phyloP scores from a whole-genome alignment of 2,329 filamentous ascomycete species.

The Penicillium sp. region DNA sequence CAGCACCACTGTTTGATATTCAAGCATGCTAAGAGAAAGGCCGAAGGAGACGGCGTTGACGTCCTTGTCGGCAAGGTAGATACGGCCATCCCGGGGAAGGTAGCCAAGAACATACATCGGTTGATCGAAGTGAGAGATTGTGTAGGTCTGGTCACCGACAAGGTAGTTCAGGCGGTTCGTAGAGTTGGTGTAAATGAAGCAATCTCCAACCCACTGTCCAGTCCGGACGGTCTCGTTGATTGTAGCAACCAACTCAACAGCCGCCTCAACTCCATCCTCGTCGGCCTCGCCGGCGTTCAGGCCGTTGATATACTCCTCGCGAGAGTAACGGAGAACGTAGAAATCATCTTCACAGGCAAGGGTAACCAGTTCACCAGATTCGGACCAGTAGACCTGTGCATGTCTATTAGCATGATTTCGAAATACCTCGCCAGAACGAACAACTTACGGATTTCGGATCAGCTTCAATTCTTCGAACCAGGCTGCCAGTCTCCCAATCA shows the following conservation, averaged over 20 bases:
- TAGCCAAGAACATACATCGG: slow-evolving; percentile 95
- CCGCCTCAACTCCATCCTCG: slow-evolving; percentile 87
- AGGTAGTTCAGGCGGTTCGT: slow-evolving; percentile 97
- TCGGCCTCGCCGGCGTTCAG: slow-evolving; percentile 80
- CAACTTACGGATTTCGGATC: slow-evolving; percentile 58
- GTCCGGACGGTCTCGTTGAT: slow-evolving; percentile 91
- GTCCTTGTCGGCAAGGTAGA: slow-evolving; percentile 96
- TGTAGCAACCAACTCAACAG: slow-evolving; percentile 94
- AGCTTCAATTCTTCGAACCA: slow-evolving; percentile 88
- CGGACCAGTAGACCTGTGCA: slow-evolving; percentile 88
- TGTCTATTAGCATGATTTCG: slow-evolving; percentile 13
- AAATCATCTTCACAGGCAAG: slow-evolving; percentile 93
- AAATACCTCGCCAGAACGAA: neutral
- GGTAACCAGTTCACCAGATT: slow-evolving; percentile 87
- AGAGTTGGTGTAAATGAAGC: slow-evolving; percentile 97
- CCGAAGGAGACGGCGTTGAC: slow-evolving; percentile 86
- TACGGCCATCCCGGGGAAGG: slow-evolving; percentile 88
- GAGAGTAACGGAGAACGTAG: slow-evolving; percentile 88
- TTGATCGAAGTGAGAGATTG: slow-evolving; percentile 93
- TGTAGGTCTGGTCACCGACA: slow-evolving; percentile 96
- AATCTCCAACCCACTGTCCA: slow-evolving; percentile 97
- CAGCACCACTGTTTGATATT: slow-evolving; percentile 95
- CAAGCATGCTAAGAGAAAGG: slow-evolving; percentile 86
- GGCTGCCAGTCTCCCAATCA: slow-evolving; percentile 86
- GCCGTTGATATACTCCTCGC: slow-evolving; percentile 82